phyloP scores from a whole-genome alignment of 148 eudicot species.

The Drosera capensis region DNA sequence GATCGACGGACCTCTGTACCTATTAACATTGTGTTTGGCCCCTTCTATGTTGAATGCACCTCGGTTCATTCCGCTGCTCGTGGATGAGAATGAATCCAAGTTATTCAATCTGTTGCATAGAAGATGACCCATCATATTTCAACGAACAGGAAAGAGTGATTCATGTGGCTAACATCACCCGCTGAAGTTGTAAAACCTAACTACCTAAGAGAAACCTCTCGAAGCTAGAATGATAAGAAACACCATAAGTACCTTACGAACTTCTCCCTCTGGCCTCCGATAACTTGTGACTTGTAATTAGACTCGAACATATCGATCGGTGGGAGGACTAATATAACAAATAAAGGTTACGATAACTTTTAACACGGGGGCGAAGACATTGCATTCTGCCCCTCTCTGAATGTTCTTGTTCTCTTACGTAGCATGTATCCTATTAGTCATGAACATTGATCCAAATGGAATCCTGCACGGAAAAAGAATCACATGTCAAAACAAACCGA shows the following conservation, averaged over 20 bases:
- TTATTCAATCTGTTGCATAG: slow-evolving; percentile 17
- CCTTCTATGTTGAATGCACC: slow-evolving; percentile 29
- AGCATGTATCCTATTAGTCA: too few relatives aligned
- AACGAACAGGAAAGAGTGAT: not conserved
- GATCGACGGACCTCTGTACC: slow-evolving; percentile 18
- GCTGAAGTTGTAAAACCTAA: not conserved
- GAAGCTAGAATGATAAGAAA: too few relatives aligned
- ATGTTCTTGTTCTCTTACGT: too few relatives aligned
- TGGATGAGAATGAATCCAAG: slow-evolving; percentile 21
- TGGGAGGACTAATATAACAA: too few relatives aligned
- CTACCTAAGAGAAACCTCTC: not conserved
- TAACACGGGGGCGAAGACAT: too few relatives aligned
- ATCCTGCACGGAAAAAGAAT: too few relatives aligned
- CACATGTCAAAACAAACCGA: too few relatives aligned
- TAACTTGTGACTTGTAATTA: slow-evolving; percentile 15
- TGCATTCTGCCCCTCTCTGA: too few relatives aligned
- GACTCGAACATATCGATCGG: slow-evolving; percentile 14
- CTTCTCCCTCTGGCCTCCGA: slow-evolving; percentile 26
- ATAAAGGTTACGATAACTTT: too few relatives aligned
- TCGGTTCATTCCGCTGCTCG: slow-evolving; percentile 24
- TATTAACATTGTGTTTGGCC: slow-evolving; percentile 5
- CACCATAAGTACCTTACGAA: slow-evolving; percentile 20
- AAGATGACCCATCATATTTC: not conserved
- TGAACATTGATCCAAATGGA: too few relatives aligned
- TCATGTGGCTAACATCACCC: not conserved